These are phyloP conservation scores for Cystobasidiaceae sp. DNA, from an alignment of 1,284 basidiomycete species.

Conservation along the genomic window DNA sequence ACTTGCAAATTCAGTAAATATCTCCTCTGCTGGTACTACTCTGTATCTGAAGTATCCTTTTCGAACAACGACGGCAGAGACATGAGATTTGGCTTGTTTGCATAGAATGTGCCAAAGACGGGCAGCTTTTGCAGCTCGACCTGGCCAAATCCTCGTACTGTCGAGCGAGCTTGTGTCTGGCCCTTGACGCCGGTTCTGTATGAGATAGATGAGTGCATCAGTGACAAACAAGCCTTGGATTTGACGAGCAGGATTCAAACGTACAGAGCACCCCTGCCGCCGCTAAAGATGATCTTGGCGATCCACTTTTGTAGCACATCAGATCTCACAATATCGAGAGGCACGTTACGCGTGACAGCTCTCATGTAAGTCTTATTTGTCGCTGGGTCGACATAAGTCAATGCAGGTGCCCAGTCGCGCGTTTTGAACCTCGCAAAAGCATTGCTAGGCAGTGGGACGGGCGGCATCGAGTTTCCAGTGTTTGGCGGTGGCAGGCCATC, in stretches of 20 bases:
- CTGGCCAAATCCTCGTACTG: constrained; percentile 24
- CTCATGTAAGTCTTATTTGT: constrained; percentile 23
- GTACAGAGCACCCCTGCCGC: constrained; percentile 25
- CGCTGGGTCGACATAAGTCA: constrained; percentile 19
- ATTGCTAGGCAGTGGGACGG: constrained; percentile 35
- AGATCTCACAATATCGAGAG: constrained; percentile 19
- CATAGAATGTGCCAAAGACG: constrained; percentile 21
- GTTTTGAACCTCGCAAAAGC: constrained; percentile 40
- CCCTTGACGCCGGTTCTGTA: constrained; percentile 21
- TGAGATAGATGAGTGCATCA: not conserved
- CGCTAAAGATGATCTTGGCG: constrained; percentile 27
- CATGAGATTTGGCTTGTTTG: constrained; percentile 20
- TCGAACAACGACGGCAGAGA: constrained; percentile 1
- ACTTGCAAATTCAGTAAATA: too few relatives aligned
- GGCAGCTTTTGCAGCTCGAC: constrained; percentile 18
- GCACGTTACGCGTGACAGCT: constrained; percentile 3
- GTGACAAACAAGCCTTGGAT: not conserved
- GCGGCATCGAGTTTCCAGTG: constrained; percentile 34
- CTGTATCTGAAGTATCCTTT: too few relatives aligned
- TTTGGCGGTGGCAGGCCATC: constrained; percentile 36
- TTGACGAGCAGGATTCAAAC: not conserved
- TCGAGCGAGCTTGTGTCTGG: constrained; percentile 16
- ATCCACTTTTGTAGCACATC: constrained; percentile 25
- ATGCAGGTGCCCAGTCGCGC: constrained; percentile 29
- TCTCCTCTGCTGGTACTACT: too few relatives aligned